phyloP scores from a whole-genome alignment of 2,329 filamentous ascomycete species.

The Incumbomyces delicatus region DNA sequence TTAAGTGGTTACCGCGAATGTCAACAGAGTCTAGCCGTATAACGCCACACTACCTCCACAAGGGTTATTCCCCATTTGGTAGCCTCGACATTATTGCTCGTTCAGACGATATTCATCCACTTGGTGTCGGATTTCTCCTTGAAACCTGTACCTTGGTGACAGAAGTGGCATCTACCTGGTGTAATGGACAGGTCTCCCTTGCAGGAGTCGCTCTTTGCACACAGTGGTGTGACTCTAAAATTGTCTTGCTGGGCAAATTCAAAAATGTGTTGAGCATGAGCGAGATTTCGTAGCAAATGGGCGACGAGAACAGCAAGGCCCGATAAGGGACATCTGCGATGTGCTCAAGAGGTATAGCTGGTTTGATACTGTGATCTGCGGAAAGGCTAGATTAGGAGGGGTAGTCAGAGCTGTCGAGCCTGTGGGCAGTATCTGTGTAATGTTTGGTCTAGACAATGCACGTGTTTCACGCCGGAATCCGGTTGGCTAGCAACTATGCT shows the following conservation, averaged over 20 bases:
- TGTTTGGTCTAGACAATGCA: conserved; percentile 38
- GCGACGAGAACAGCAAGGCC: conserved; percentile 48
- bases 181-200: conserved; percentile 67
- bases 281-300: conserved; percentile 59
- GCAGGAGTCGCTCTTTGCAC: conserved; percentile 68
- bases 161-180: conserved; percentile 74
- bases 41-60: too few relatives aligned
- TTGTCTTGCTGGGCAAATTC: conserved; percentile 81
- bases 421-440: conserved; percentile 25
- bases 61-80: conserved; percentile 71
- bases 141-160: conserved; percentile 87
- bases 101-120: conserved; percentile 78
- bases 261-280: conserved; percentile 79
- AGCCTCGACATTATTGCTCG: conserved; percentile 58
- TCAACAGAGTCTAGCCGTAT: too few relatives aligned
- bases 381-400: conserved; percentile 52
- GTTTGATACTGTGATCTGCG: conserved; percentile 59
- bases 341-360: conserved; percentile 67
- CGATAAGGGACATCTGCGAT: conserved; percentile 53
- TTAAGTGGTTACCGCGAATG: too few relatives aligned
- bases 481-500: conserved; percentile 40
- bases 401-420: conserved; percentile 60
- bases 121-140: conserved; percentile 79
- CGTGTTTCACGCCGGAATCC: conserved; percentile 20
- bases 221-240: conserved; percentile 79